phyloP scores from a whole-genome alignment of 805 yeast genomes.

The Blastobotrys parvus region DNA sequence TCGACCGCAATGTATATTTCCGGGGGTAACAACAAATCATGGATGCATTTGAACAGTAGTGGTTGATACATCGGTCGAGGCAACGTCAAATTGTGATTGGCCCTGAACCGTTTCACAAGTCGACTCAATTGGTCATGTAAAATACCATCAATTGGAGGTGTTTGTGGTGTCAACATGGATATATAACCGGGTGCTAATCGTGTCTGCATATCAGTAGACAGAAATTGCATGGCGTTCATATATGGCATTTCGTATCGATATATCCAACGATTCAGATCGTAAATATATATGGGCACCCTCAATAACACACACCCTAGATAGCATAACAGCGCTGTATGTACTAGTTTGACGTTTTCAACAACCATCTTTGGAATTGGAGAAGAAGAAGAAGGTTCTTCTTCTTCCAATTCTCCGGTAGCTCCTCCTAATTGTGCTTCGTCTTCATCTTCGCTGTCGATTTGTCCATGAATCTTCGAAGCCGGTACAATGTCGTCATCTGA shows the following conservation, averaged over 20 bases:
- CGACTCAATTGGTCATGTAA: constrained; percentile 5
- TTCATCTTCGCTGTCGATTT: constrained; percentile 15
- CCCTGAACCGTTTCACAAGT: constrained; percentile 4
- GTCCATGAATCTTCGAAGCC: constrained; percentile 3
- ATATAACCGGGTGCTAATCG: constrained; percentile 7
- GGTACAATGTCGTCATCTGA: not conserved
- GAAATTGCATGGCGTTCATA: constrained; percentile 8
- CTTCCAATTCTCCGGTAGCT: constrained; percentile 10
- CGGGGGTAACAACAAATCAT: constrained; percentile 42
- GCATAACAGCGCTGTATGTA: constrained; percentile 26
- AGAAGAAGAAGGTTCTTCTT: constrained; percentile 3
- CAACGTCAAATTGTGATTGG: constrained; percentile 7
- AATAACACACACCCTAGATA: constrained; percentile 18
- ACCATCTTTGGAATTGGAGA: constrained; percentile 29
- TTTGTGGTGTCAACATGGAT: constrained; percentile 8
- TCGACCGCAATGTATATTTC: constrained; percentile 32
- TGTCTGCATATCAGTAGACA: constrained; percentile 12
- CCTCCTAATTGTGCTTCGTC: constrained; percentile 2
- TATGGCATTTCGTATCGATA: constrained; percentile 26
- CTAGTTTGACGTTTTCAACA: constrained; percentile 21
- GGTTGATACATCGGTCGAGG: constrained; percentile 29
- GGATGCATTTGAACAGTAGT: constrained; percentile 34
- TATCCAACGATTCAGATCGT: constrained; percentile 24
- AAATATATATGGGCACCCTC: constrained; percentile 18
- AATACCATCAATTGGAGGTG: constrained; percentile 5